Base-by-base conservation (phyloP, 495 filamentous ascomycete species). In the Aspergillus ostianus region DNA sequence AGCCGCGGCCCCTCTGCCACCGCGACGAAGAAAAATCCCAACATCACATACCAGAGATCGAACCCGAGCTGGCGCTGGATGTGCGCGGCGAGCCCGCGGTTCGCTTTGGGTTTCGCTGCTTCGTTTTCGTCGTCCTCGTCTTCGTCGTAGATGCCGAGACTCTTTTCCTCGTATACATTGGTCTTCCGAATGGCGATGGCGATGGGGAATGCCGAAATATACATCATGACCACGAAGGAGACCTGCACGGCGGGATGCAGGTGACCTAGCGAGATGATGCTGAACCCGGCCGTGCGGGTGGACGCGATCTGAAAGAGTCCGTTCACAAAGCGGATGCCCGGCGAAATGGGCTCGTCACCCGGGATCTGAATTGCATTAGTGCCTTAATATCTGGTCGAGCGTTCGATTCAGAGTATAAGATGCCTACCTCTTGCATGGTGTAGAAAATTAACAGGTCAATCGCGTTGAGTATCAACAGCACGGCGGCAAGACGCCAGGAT, bases 141-240 rank as follows among this genome's bases (percentile, higher is more conserved):
- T 41, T 41, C 67, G 48, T 68, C 74, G 64, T 89, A 95, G 23
- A 96, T 84, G 7, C 92, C 92, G 6, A 95, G 85, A 30, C 88
- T 91, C 57, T 87, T 86, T 71, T 96, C 92, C 73, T 96, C 92
- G 78, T 96, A 96, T 13, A 94, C 90, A 74, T 96, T 96, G 27
- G 92, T 95, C 59, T 88, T 81, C 47, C 92, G 89, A 58, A 96
- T 86, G 20, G 87, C 89, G 53, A 96, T 94, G 55, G 92, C 91
- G 63, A 93, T 91, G 27, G 92, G 92, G 64, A 93, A 90, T 54
- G 93, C 89, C 29, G 92, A 94, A 64, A 96, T 96, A 73, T 96
- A 96, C 92, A 96, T 96, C 92, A 96, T 96, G 66, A 94, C 83
- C 66, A 95, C 74, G 74, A 93, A 96, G 36, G 90, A 93, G 20